Conservation (phyloP, 2,329 filamentous ascomycete species). For the Fusarium clavum region DNA sequence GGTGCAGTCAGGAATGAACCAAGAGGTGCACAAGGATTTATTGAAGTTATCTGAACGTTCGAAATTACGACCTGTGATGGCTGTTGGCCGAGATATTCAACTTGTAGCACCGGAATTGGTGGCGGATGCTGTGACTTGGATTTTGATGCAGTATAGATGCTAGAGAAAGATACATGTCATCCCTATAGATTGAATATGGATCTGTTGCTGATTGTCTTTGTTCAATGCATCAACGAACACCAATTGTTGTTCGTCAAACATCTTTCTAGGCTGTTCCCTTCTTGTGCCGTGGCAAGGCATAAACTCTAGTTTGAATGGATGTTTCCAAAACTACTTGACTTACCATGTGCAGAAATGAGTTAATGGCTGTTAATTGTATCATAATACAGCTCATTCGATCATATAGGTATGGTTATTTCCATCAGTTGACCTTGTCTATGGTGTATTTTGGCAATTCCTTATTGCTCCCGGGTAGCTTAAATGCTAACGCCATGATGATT, state of each 20-base stretch:
- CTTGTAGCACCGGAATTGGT: background rate
- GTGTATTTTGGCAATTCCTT: background rate
- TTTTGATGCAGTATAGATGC: constrained; percentile 12
- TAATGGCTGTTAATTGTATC: too few species aligned
- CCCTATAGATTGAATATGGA: background rate
- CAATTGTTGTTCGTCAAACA: too few species aligned
- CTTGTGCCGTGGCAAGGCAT: too few species aligned
- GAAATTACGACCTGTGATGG: background rate
- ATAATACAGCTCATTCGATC: background rate
- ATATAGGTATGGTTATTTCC: background rate
- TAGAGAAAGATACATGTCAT: background rate
- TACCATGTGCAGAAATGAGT: too few species aligned
- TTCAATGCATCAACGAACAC: too few species aligned
- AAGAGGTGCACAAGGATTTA: too few species aligned
- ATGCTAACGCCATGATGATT: background rate
- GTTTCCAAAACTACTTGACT: too few species aligned
- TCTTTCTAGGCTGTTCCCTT: too few species aligned
- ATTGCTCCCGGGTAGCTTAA: constrained; percentile 9
- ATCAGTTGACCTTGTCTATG: background rate
- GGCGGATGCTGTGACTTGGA: constrained; percentile 5
- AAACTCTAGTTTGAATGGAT: too few species aligned
- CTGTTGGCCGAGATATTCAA: background rate
- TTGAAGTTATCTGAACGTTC: background rate
- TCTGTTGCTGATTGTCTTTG: background rate
- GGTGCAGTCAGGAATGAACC: too few species aligned